Percentiles rank a stretch among this genome's conserved stretches.
Evolutionary conservation across 2,329 filamentous ascomycete species (phyloP).

Genomic region (Epichloe brachyelytri): DNA sequence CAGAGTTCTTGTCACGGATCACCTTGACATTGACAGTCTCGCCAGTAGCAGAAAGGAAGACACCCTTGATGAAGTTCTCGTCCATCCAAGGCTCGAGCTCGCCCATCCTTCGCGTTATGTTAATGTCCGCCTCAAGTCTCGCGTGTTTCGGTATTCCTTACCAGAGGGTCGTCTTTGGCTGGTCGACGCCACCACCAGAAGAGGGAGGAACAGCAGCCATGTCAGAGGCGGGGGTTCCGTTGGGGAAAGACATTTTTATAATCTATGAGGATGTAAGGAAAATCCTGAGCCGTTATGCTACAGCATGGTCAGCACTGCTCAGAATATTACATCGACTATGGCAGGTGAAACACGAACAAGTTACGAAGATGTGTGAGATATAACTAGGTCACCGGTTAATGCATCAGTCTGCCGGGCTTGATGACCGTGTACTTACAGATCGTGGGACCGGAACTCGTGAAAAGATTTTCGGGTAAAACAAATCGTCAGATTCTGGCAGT

Average conservation of each 20-base stretch:
- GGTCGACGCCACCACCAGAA: slow-evolving; percentile 26
- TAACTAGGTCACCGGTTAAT: background rate
- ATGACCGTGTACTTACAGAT: background rate
- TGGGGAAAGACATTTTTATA: slow-evolving; percentile 23
- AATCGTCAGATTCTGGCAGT: slow-evolving; percentile 13
- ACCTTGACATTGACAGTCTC: slow-evolving; percentile 98
- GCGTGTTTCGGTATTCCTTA: slow-evolving; percentile 13
- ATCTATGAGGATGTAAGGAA: background rate
- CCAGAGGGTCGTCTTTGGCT: slow-evolving; percentile 47
- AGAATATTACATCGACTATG: background rate
- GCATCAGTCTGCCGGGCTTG: background rate
- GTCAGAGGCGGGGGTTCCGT: slow-evolving; percentile 26
- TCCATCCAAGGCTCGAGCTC: slow-evolving; percentile 99
- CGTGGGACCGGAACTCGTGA: slow-evolving; percentile 8
- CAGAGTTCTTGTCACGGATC: slow-evolving; percentile 97
- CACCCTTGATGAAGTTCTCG: slow-evolving; percentile 92
- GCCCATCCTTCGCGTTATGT: slow-evolving; percentile 63
- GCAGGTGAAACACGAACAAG: background rate
- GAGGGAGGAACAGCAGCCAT: slow-evolving; percentile 23
- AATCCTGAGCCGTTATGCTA: background rate
- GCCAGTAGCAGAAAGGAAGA: slow-evolving; percentile 78
- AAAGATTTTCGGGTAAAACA: slow-evolving; percentile 13
- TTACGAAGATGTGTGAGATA: background rate
- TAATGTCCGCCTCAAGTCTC: slow-evolving; percentile 4
- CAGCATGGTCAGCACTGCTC: background rate